Evolutionary conservation across 1,139 yeast genomes (phyloP), one percentile per base, ranked within the genome.

Genomic region (Geotrichum carabidarum): DNA sequence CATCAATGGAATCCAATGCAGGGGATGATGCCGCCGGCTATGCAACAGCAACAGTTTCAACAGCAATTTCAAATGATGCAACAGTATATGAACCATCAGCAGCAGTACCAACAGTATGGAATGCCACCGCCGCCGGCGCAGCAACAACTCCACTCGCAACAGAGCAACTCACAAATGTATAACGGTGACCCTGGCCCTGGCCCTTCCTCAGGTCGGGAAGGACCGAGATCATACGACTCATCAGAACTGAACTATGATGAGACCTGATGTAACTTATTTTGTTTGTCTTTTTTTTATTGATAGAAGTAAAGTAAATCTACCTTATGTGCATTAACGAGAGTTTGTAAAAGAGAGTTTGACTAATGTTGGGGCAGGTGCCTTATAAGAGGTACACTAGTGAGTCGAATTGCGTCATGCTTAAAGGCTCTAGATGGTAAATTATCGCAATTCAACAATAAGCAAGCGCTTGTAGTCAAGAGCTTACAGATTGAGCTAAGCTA

Each of bases 21-120:
- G 12, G 31, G 43, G 35, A 46, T 36, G 43, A 14, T 15, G 44
- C 15, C 31, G 15, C 34, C 30, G n/a, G 27, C 22, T 7, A 18
- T 15, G 31, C 53, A 50, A 32, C 41, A 35, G 34, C 37, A 35
- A 14, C 34, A 8, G 8, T 27, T 12, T 2, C 54, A 45, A 14
- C 53, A 51, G 36, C 46, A 49, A 18, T 34, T 53, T 14, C 48
- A 43, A 27, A 52, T 52, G 55, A 47, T 48, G 51, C 55, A 52
- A 31, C 38, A 44, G 18, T 7, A 44, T 11, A 41, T 34, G 55
- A 46, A 43, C 54, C 40, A 55, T 68, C 71, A 46, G 35, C 50
- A 18, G 34, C 27, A 40, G 30, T 27, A 40, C 14, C 44, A 15
- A 15, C 27, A 40, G 30, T 27, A 40, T 7, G 27, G 12, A 14